A percentile compares a stretch with the other conserved stretches of the same genome.
phyloP scores from a whole-genome alignment of 768 basidiomycete species.

The Suillus cothurnatus region DNA sequence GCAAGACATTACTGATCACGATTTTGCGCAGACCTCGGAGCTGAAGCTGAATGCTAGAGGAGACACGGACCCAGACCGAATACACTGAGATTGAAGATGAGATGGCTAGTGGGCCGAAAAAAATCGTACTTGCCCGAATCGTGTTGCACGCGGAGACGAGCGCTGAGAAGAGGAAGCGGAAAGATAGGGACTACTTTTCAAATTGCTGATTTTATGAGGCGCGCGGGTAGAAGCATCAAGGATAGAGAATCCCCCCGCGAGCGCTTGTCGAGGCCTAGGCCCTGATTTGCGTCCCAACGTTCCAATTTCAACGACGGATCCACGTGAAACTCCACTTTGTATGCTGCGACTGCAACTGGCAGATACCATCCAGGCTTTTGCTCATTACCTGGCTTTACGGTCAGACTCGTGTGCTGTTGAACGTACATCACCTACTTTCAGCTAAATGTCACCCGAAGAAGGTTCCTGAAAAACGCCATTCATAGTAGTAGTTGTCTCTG shows the following conservation, averaged over 20 bases:
- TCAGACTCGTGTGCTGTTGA: conserved; percentile 16
- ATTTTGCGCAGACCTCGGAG: neutral
- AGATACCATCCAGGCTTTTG: conserved; percentile 15
- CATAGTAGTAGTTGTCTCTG: conserved; percentile 9
- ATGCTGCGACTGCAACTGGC: neutral
- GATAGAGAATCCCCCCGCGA: neutral
- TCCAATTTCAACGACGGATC: neutral
- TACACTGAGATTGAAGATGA: neutral
- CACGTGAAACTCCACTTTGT: neutral
- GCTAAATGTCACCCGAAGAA: neutral
- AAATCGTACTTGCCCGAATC: too few relatives aligned
- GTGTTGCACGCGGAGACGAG: neutral
- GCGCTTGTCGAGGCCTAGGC: neutral
- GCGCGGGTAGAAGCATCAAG: neutral
- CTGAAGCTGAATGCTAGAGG: neutral
- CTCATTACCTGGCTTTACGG: conserved; percentile 3
- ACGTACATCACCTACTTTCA: neutral
- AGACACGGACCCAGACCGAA: neutral
- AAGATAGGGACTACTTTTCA: neutral
- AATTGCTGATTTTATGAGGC: neutral
- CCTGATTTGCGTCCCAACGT: neutral
- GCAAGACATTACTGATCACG: neutral
- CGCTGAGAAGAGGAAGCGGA: neutral
- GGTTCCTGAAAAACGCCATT: neutral
- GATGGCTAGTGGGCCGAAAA: neutral